A percentile compares a stretch with the other conserved stretches of the same genome.
Evolutionary conservation across 1,139 yeast genomes (phyloP).

Genomic region (Hyphopichia pseudoburtonii): DNA sequence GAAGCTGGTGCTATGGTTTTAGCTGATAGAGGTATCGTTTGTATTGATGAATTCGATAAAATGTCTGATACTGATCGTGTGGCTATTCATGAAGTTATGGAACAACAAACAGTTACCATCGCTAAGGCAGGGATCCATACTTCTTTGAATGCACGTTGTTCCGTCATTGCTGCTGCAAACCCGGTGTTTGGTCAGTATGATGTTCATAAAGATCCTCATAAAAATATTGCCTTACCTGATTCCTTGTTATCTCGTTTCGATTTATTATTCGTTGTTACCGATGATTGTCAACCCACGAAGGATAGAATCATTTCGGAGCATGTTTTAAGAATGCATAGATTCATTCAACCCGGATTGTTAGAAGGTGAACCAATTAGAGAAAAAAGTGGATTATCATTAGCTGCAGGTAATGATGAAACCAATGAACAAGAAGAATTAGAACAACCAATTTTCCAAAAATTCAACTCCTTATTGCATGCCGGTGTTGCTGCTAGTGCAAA

Average conservation of each 20-base stretch:
- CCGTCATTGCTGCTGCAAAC: slow-evolving; percentile 97
- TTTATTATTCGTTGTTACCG: slow-evolving; percentile 91
- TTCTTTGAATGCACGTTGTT: slow-evolving; percentile 92
- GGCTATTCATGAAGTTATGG: slow-evolving; percentile 99
- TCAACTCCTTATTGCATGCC: slow-evolving; percentile 78
- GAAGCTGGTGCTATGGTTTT: slow-evolving; percentile 99
- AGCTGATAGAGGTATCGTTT: slow-evolving; percentile 95
- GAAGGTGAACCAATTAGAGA: slow-evolving; percentile 97
- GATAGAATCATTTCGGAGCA: slow-evolving; percentile 93
- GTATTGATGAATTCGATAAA: slow-evolving; percentile 98
- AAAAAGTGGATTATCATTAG: slow-evolving; percentile 62
- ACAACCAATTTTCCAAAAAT: slow-evolving; percentile 74
- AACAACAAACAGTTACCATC: slow-evolving; percentile 97
- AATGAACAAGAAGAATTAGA: slow-evolving; percentile 49
- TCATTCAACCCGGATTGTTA: slow-evolving; percentile 79
- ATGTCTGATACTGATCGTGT: slow-evolving; percentile 97
- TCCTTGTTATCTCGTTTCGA: slow-evolving; percentile 96
- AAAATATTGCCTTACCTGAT: slow-evolving; percentile 95
- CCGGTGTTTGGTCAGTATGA: slow-evolving; percentile 98
- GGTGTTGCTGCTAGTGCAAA: slow-evolving; percentile 53
- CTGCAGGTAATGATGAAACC: slow-evolving; percentile 72
- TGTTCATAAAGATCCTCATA: slow-evolving; percentile 93
- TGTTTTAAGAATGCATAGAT: slow-evolving; percentile 91
- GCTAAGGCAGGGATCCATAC: slow-evolving; percentile 99
- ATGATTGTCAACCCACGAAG: slow-evolving; percentile 81